Base-by-base conservation (phyloP, 2,329 filamentous ascomycete genomes). In the Leptoxyphium fumago region DNA sequence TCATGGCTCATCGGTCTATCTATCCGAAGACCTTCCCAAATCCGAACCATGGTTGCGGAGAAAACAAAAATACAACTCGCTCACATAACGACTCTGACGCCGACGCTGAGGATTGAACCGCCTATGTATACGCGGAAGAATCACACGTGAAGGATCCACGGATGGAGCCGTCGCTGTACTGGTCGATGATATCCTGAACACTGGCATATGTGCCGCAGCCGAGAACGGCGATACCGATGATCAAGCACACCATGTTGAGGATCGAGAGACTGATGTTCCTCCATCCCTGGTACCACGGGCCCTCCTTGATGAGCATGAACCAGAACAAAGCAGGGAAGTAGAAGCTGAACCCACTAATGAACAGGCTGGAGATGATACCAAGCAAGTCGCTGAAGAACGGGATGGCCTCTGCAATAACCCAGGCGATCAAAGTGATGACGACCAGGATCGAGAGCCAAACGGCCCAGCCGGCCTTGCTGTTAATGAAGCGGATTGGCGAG, bases 331-430 rank as follows among this genome's bases (percentile, higher is more conserved):
- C 60, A 5, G 60, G 60, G 50, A 61, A 61, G 53, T 61, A 61
- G 51, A 57, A 63, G 21, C 52, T 56, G 52, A 84, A 85, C 75
- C 80, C 83, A 46, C 71, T 77, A 32, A 74, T 77, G 53, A 84
- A 84, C 2, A 83, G 61, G 1, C 75, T 53, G n/a, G 55, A 64
- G 49, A 84, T 78, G 41, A 85, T 62, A 5, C 77, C 76, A n/a
- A 86, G 66, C 8, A 86, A 65, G 43, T 76, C 72, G 58, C 77
- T 78, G 66, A 86, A 86, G 48, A 80, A 75, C 1, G 82, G 82
- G 10, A 86, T 81, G 0, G 78, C 76, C 57, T 82, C 75, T 7
- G 82, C 79, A 48, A 87, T 80, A 46, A 85, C 62, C 70, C 77
- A 82, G 10, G 77, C 76, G 10, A 82, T 52, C 15, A 77, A 50